A percentile compares a stretch with the other conserved stretches of the same genome.
Conservation (phyloP, 1,284 basidiomycete genomes). For the Ustilago trichophora region DNA sequence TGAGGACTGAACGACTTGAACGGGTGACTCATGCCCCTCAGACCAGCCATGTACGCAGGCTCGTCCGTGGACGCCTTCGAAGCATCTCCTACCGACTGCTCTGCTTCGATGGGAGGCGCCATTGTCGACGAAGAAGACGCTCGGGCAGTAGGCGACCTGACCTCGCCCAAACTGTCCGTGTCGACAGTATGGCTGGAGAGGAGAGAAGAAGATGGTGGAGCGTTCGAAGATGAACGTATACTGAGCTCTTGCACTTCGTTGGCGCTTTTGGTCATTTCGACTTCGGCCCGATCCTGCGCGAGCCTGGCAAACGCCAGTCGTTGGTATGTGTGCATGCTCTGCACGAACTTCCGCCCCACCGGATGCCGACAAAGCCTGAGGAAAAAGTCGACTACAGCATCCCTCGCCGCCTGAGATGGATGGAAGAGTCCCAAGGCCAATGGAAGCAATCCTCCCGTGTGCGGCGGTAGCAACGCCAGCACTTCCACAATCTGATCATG, state of each 20-base stretch:
- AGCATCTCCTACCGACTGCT: neutral
- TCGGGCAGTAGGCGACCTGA: neutral
- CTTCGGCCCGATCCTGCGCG: constrained; percentile 50
- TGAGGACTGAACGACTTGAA: constrained; percentile 21
- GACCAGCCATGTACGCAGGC: constrained; percentile 7
- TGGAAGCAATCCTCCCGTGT: constrained; percentile 83
- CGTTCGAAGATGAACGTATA: constrained; percentile 1
- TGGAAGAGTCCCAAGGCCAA: constrained; percentile 91
- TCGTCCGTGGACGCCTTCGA: constrained; percentile 9
- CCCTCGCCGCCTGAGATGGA: constrained; percentile 77
- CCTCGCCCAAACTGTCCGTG: neutral
- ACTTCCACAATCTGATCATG: constrained; percentile 91
- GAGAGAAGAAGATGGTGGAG: neutral
- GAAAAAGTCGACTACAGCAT: constrained; percentile 75
- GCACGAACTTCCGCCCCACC: constrained; percentile 83
- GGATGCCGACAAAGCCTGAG: constrained; percentile 20
- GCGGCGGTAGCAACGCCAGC: constrained; percentile 78
- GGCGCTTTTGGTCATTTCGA: constrained; percentile 5
- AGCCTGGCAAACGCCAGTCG: constrained; percentile 74
- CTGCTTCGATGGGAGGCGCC: constrained; percentile 1
- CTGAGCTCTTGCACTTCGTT: constrained; percentile 20
- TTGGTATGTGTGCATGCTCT: constrained; percentile 88
- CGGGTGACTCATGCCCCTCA: constrained; percentile 6
- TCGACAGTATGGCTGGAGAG: neutral
- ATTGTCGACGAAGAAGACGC: neutral